Base-by-base conservation (phyloP, 495 filamentous ascomycete genomes). In the Haplographium delicatum region DNA sequence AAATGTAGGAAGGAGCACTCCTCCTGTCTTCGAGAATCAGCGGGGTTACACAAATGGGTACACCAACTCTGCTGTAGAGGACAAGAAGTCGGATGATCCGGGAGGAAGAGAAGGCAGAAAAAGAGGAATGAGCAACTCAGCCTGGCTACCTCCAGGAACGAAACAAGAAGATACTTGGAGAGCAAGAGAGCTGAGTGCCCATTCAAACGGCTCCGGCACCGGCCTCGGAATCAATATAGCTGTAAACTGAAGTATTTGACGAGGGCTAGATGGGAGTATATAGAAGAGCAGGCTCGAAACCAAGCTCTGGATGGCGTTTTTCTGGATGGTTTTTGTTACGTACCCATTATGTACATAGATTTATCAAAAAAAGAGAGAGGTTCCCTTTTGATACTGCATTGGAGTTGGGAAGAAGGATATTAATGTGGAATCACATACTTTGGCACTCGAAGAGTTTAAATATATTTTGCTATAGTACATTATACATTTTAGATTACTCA, bases 121-220 rank as follows among this genome's bases (percentile, higher is more conserved):
- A 37, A 73, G 84, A 60, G 78, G 75, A 20, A 62, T 51, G 33
- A 87, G 81, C 63, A 78, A 73, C 57, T 70, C 75, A 30, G 71
- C 72, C 30, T 89, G 85, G 83, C 62, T 89, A 13, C 77, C 84
- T 10, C 80, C 79, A 3, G 85, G 88, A 2, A 89, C 86, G 33
- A 86, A 76, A 48, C 84, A 89, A 62, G 85, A 94, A 57, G 82
- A 88, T 45, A 91, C 85, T 0, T 93, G 89, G 89, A 75, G 78
- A 40, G 62, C 65, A n/a, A 72, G 69, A 42, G 84, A 78, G 43
- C 78, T 58, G 19, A 35, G 33, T 11, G 22, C 20, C 9, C 19
- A 48, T 39, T 24, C 19, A 18, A n/a, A n/a, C n/a, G n/a, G n/a
- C n/a, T n/a, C n/a, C n/a, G n/a, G n/a, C n/a, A n/a, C n/a, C n/a